A percentile compares a stretch with the other conserved stretches of the same genome.
Evolutionary conservation across 192 early-diverging fungal genomes (phyloP).

Genomic region (Diversispora epigaea): DNA sequence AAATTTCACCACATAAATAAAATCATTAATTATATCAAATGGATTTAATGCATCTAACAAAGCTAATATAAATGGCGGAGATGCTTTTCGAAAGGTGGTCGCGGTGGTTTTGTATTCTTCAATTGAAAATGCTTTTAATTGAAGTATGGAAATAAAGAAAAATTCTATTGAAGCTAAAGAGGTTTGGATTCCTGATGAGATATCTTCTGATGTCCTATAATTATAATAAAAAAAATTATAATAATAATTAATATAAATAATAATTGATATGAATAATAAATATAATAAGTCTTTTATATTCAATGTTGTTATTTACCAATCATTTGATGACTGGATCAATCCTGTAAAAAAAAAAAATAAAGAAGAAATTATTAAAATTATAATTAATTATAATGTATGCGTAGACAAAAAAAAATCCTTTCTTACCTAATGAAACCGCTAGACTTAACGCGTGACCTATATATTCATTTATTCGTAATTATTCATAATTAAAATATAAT

Average conservation of each 20-base stretch:
- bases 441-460: conserved; percentile 27
- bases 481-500: neutral
- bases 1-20: neutral
- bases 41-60: conserved; percentile 13
- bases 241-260: neutral
- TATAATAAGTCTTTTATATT: neutral
- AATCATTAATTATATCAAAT: neutral
- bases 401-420: too few species aligned
- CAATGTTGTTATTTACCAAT: neutral
- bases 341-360: neutral
- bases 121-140: neutral
- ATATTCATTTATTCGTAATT: neutral
- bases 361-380: too few species aligned
- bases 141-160: neutral
- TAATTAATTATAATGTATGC: too few species aligned
- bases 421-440: conserved; percentile 18
- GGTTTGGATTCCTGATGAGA: neutral
- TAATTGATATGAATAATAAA: neutral
- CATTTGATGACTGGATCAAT: neutral
- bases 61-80: neutral
- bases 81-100: too few species aligned
- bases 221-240: neutral
- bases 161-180: neutral
- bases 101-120: neutral
- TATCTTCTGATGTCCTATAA: neutral